Evolutionary conservation across 257 asterid genomes (phyloP).

Genomic region (Linderniella brevidens): DNA sequence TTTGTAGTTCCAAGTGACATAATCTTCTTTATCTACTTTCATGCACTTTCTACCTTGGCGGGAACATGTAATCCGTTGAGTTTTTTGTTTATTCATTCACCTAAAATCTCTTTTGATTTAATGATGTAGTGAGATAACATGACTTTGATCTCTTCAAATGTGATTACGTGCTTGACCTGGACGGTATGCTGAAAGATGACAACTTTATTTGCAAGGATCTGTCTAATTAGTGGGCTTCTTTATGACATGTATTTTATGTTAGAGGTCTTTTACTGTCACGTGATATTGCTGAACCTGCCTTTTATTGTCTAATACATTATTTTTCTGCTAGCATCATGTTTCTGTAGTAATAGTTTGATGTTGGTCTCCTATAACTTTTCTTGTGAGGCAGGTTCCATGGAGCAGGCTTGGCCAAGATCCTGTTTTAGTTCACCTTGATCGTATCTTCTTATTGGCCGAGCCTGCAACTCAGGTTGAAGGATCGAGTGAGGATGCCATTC

Average conservation of each 20-base stretch:
- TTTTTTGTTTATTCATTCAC: no score
- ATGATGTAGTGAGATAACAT: no score
- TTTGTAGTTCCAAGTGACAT: slow-evolving; percentile 9
- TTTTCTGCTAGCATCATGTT: background rate
- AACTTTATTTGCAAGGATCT: no score
- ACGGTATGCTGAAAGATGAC: no score
- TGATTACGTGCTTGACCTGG: no score
- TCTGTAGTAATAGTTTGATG: slow-evolving; percentile 1
- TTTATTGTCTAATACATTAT: background rate
- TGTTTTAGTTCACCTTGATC: slow-evolving; percentile 81
- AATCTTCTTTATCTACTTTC: slow-evolving; percentile 5
- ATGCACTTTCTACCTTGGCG: no score
- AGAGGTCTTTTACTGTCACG: background rate
- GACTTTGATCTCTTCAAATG: no score
- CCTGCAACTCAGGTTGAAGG: slow-evolving; percentile 97
- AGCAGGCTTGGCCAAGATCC: slow-evolving; percentile 99
- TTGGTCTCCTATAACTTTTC: slow-evolving; percentile 11
- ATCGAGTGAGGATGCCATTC: slow-evolving; percentile 85
- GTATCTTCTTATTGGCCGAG: slow-evolving; percentile 82
- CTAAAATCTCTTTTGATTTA: no score
- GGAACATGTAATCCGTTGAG: no score
- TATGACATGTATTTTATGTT: background rate
- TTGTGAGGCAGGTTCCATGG: slow-evolving; percentile 87
- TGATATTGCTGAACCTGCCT: background rate
- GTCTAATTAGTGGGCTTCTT: no score